Conservation (phyloP, 805 yeast species). For the Torulaspora delbrueckii region DNA sequence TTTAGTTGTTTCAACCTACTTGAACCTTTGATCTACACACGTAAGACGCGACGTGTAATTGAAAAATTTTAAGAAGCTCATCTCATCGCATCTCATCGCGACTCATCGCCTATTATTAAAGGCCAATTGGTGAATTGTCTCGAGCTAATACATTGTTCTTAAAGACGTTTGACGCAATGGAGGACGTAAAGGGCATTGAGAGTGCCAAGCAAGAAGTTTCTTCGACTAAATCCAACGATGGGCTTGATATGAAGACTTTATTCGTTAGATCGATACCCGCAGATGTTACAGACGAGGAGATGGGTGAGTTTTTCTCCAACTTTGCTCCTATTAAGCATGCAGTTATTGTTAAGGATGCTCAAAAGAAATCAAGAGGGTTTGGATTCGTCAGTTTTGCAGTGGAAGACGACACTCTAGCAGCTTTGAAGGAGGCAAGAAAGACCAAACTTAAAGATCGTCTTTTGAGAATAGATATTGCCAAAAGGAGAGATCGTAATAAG, state of each 20-base stretch:
- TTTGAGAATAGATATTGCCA: conserved; percentile 80
- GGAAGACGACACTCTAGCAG: conserved; percentile 78
- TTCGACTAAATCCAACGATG: conserved; percentile 19
- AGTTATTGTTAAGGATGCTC: conserved; percentile 74
- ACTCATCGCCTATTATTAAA: background rate
- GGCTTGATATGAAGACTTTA: conserved; percentile 49
- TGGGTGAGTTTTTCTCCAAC: conserved; percentile 81
- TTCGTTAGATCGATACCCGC: conserved; percentile 84
- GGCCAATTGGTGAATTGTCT: background rate
- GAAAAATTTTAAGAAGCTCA: conserved; percentile 15
- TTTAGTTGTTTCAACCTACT: background rate
- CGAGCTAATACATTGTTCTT: background rate
- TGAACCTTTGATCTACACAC: background rate
- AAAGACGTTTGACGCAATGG: background rate
- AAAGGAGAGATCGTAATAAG: conserved; percentile 76
- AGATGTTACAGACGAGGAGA: conserved; percentile 73
- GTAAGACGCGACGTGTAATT: conserved; percentile 1
- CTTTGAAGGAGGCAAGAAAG: conserved; percentile 63
- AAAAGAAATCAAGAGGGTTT: conserved; percentile 81
- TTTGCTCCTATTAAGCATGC: conserved; percentile 96
- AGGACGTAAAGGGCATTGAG: background rate
- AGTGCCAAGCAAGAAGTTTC: background rate
- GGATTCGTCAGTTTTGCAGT: conserved; percentile 89
- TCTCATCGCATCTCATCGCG: conserved; percentile 18
- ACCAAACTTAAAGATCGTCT: conserved; percentile 59